Percentiles rank a stretch among this genome's conserved stretches.
phyloP scores from a whole-genome alignment of 2,329 filamentous ascomycete genomes.

The Aspergillus sp. region DNA sequence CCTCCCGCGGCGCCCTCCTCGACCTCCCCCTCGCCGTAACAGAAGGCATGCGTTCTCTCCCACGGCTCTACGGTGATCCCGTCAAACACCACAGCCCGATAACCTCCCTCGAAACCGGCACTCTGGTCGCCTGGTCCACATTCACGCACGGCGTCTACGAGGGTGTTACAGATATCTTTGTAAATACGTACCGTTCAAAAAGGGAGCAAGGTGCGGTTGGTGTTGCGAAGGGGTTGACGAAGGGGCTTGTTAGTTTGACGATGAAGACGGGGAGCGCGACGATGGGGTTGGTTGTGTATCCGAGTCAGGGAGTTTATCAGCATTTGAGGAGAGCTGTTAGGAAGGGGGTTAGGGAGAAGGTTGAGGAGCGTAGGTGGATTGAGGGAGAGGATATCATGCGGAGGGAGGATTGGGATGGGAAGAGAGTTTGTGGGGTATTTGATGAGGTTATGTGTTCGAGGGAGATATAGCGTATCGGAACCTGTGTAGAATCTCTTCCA shows the following conservation, averaged over 20 bases:
- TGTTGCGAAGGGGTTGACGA: not conserved
- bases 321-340: not conserved
- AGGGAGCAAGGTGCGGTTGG: not conserved
- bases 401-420: not conserved
- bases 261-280: not conserved
- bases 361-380: not conserved
- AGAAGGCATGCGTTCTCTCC: constrained; percentile 30
- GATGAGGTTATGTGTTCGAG: not conserved
- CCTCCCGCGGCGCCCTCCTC: constrained; percentile 28
- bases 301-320: not conserved
- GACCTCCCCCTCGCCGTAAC: constrained; percentile 32
- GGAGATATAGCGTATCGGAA: not conserved
- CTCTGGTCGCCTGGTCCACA: not conserved
- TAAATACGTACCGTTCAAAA: not conserved
- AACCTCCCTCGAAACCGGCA: not conserved
- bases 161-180: not conserved
- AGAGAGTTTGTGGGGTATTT: not conserved
- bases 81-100: not conserved
- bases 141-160: not conserved
- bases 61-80: constrained; percentile 31
- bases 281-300: not conserved
- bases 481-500: no score
- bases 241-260: not conserved
- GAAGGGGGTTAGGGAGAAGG: not conserved
- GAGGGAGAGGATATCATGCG: not conserved